These are phyloP conservation scores for Xylaria arbuscula DNA, from an alignment of 2,329 filamentous ascomycete species.

Conservation along the genomic window DNA sequence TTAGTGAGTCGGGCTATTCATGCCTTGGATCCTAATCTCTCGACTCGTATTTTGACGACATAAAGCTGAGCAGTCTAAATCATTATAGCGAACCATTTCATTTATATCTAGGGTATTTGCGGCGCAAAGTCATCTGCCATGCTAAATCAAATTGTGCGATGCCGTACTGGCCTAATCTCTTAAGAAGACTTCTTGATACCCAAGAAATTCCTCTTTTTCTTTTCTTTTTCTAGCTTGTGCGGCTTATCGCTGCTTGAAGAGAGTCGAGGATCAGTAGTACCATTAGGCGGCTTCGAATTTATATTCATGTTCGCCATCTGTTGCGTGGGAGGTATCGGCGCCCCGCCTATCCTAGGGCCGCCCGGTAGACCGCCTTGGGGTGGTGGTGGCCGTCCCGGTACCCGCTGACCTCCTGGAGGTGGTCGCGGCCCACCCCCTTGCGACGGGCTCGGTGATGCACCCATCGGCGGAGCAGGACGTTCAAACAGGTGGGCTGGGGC, in stretches of 20 bases:
- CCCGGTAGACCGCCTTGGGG: constrained; percentile 52
- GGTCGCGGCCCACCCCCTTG: constrained; percentile 44
- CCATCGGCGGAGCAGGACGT: constrained; percentile 64
- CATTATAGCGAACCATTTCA: constrained; percentile 17
- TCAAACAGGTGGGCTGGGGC: constrained; percentile 90
- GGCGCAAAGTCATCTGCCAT: background rate
- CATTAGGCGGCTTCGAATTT: constrained; percentile 47
- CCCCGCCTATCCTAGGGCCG: constrained; percentile 48
- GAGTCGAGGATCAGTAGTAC: constrained; percentile 38
- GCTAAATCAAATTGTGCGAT: background rate
- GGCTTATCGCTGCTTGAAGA: constrained; percentile 52
- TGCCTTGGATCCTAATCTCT: background rate
- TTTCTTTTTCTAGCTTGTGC: constrained; percentile 66
- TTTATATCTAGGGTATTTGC: background rate
- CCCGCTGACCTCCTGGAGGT: constrained; percentile 47
- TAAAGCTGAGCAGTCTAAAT: background rate
- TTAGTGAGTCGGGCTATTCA: background rate
- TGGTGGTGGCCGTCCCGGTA: constrained; percentile 47
- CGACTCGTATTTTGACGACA: background rate
- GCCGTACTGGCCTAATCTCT: background rate
- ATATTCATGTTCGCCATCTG: constrained; percentile 68
- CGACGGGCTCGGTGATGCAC: constrained; percentile 44
- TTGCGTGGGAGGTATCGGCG: constrained; percentile 60
- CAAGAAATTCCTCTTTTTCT: constrained; percentile 70
- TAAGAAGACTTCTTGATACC: constrained; percentile 65